A percentile compares a stretch with the other conserved stretches of the same genome.
Conservation (phyloP, 441 rosid species). For the Gossypium schwendimanii region DNA sequence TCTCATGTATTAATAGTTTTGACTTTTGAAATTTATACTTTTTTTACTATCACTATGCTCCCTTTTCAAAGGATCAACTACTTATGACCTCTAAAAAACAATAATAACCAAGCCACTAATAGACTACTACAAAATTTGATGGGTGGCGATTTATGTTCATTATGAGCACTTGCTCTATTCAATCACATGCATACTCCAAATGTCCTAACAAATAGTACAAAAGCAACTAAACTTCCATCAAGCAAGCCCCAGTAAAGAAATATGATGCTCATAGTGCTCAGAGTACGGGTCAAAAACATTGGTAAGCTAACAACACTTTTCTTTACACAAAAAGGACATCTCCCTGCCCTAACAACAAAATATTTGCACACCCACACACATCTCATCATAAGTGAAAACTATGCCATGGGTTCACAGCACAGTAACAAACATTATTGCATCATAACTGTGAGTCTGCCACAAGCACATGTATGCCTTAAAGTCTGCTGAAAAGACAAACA, state of each 20-base stretch:
- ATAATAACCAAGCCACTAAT: background rate
- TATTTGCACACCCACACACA: background rate
- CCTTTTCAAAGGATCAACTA: constrained; percentile 5
- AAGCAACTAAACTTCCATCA: constrained; percentile 4
- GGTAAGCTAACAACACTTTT: background rate
- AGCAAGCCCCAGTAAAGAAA: background rate
- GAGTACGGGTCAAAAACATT: background rate
- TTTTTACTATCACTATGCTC: background rate
- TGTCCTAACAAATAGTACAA: background rate
- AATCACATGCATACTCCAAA: background rate
- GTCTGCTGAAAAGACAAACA: background rate
- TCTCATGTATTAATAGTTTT: background rate
- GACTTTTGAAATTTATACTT: background rate
- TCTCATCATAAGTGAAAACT: background rate
- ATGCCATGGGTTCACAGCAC: background rate
- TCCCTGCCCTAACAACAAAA: constrained; percentile 1
- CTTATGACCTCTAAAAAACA: background rate
- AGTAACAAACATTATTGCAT: background rate
- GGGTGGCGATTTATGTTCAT: background rate
- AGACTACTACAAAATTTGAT: background rate
- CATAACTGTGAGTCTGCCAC: background rate
- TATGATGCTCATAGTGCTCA: background rate
- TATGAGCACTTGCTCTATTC: background rate
- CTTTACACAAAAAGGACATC: background rate
- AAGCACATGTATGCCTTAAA: background rate